Conservation (phyloP, 495 filamentous ascomycete species). For the Bathelium albidoporum region DNA sequence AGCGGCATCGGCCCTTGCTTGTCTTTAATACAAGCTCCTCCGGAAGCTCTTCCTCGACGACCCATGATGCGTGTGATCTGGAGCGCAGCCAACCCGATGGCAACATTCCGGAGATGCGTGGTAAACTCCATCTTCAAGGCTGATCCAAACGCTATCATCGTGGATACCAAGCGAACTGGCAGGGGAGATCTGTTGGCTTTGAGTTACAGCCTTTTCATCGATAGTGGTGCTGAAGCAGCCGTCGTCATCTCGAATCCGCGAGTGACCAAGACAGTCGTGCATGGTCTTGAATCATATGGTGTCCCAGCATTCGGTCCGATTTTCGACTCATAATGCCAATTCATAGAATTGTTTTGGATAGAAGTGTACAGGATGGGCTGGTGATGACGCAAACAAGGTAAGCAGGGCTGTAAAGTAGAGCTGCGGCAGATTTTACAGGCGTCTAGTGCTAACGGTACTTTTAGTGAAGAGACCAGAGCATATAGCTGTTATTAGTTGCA, state of each 20-base stretch:
- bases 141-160: conserved; percentile 45
- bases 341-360: too few relatives aligned
- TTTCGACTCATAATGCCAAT: conserved; percentile 67
- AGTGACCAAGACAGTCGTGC: conserved; percentile 61
- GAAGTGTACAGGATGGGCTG: too few relatives aligned
- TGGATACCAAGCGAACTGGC: conserved; percentile 42
- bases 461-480: too few relatives aligned
- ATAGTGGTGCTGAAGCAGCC: conserved; percentile 59
- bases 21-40: conserved; percentile 37
- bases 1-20: conserved; percentile 70
- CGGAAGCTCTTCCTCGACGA: conserved; percentile 24
- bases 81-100: conserved; percentile 44
- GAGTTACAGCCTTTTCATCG: conserved; percentile 44
- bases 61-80: conserved; percentile 44
- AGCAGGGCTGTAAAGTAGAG: too few relatives aligned
- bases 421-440: too few relatives aligned
- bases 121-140: conserved; percentile 40
- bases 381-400: too few relatives aligned
- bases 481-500: too few relatives aligned
- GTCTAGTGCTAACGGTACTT: too few relatives aligned
- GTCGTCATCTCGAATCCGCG: conserved; percentile 68
- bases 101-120: conserved; percentile 45
- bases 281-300: conserved; percentile 58
- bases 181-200: conserved; percentile 47
- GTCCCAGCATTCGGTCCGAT: conserved; percentile 69